Base-by-base conservation (phyloP, 345 rosid genomes). In the Eucalyptus shirleyi region DNA sequence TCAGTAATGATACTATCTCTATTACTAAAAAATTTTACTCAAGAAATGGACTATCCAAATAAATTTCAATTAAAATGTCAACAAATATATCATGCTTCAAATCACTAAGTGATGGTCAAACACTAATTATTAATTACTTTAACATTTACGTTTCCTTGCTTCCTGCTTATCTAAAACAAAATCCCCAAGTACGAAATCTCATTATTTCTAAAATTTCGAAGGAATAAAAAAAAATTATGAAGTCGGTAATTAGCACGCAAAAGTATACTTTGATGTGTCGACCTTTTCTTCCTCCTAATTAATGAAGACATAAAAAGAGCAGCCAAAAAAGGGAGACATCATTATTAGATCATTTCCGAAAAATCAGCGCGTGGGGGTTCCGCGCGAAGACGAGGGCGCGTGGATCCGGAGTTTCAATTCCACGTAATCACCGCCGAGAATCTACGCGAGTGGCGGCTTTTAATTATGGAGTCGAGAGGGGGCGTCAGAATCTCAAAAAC, bases 1-100 rank as follows among this genome's bases (percentile, higher is more conserved):
- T n/a, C 2, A 1, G 6, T 18, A 65, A 1, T 1, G 0, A 15
- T 32, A n/a, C 21, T 8, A 17, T n/a, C 10, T 37, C 10, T 1
- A 67, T 32, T 32, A 4, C 2, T 69, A 34, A 5, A 34, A 32
- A 18, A 8, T 5, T 1, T 30, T 62, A 30, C 17, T 16, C 9
- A 15, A 30, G 18, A 62, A 30, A 62, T 30, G 5, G 37, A 62
- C 9, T 30, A 7, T n/a, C 5, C 72, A 62, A 30, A 14, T 18
- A n/a, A 15, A 32, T 65, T 65, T 67, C 2, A 9, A 9, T 19
- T 19, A 18, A 34, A 62, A 62, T 62, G 8, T 62, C 9, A 0
- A 12, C 13, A 30, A 30, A 30, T 62, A 62, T 30, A 13, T 30
- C 17, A 53, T 10, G 5, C 24, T 0, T 53, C 11, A 19, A 53